Conservation (phyloP, 805 yeast species). For the Citeromyces nyonsensis region DNA sequence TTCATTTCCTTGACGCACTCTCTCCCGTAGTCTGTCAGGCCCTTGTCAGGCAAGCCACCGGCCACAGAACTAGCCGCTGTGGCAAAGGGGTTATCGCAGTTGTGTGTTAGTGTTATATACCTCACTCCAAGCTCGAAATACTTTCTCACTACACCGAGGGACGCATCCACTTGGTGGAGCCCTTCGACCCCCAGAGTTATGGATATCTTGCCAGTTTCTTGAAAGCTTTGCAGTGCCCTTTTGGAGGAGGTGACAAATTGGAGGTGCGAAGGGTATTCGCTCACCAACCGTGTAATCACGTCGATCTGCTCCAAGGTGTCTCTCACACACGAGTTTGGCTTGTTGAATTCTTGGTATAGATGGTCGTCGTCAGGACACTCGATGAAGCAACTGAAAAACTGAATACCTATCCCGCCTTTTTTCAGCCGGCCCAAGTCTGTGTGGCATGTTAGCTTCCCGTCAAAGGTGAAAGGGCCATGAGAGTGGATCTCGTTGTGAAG, state of each 20-base stretch:
- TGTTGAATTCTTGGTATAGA: conserved; percentile 26
- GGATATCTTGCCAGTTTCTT: conserved; percentile 18
- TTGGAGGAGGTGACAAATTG: conserved; percentile 22
- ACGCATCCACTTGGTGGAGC: conserved; percentile 32
- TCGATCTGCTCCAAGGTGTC: conserved; percentile 42
- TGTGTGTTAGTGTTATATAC: conserved; percentile 36
- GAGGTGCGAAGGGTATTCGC: conserved; percentile 21
- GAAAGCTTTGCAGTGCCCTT: conserved; percentile 18
- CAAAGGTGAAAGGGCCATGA: conserved; percentile 19
- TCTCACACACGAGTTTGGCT: conserved; percentile 25
- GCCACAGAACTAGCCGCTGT: conserved; percentile 33
- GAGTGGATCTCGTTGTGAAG: conserved; percentile 24
- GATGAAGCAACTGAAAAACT: conserved; percentile 32
- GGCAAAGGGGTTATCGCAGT: conserved; percentile 43
- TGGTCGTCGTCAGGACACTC: conserved; percentile 23
- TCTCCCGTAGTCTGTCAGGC: conserved; percentile 23
- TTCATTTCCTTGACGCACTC: conserved; percentile 31
- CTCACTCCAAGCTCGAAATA: conserved; percentile 35
- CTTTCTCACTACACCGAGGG: conserved; percentile 30
- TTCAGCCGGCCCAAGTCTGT: conserved; percentile 26
- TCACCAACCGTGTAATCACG: conserved; percentile 26
- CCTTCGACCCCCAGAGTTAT: conserved; percentile 39
- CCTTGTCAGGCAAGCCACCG: conserved; percentile 27
- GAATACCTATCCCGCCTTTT: conserved; percentile 29
- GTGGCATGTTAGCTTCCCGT: conserved; percentile 21